These are phyloP conservation scores for Peziza echinospora DNA, from an alignment of 495 filamentous ascomycete genomes.

Conservation along the genomic window DNA sequence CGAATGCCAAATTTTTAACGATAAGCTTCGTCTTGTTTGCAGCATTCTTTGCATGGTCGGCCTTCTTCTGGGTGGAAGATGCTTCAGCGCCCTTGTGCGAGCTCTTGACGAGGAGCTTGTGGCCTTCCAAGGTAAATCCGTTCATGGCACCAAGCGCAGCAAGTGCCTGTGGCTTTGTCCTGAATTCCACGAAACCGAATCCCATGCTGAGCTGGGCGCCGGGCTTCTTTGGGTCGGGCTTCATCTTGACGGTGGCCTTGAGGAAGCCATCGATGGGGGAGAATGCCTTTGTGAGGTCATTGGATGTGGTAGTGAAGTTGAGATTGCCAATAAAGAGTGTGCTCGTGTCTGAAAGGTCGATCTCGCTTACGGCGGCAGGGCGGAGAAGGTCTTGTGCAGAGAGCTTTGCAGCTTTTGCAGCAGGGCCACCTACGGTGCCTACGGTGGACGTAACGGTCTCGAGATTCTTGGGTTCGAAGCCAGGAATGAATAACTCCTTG, in stretches of 20 bases:
- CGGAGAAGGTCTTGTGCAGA: slow-evolving; percentile 30
- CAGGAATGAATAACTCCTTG: slow-evolving; percentile 43
- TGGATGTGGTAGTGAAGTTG: slow-evolving; percentile 69
- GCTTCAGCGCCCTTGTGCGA: slow-evolving; percentile 72
- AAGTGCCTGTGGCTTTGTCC: slow-evolving; percentile 49
- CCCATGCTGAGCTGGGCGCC: slow-evolving; percentile 82
- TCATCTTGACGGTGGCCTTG: slow-evolving; percentile 68
- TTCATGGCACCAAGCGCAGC: slow-evolving; percentile 68
- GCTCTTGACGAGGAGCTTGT: slow-evolving; percentile 59
- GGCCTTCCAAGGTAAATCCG: slow-evolving; percentile 61
- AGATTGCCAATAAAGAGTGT: slow-evolving; percentile 87
- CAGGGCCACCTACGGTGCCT: slow-evolving; percentile 17
- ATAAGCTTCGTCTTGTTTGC: slow-evolving; percentile 71
- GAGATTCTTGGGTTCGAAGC: background rate
- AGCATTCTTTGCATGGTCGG: slow-evolving; percentile 57
- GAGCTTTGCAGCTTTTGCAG: slow-evolving; percentile 18
- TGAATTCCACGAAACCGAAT: slow-evolving; percentile 86
- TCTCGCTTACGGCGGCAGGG: slow-evolving; percentile 30
- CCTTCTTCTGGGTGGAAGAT: slow-evolving; percentile 58
- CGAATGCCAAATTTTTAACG: slow-evolving; percentile 96
- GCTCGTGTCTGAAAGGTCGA: slow-evolving; percentile 33
- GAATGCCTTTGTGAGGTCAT: slow-evolving; percentile 50
- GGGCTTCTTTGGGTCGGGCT: slow-evolving; percentile 62
- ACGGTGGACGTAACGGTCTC: slow-evolving; percentile 5
- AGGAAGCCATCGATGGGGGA: slow-evolving; percentile 63